Percentiles rank a stretch among this genome's conserved stretches.
Conservation (phyloP, 805 yeast genomes). For the Saccharomycopsis schoenii region DNA sequence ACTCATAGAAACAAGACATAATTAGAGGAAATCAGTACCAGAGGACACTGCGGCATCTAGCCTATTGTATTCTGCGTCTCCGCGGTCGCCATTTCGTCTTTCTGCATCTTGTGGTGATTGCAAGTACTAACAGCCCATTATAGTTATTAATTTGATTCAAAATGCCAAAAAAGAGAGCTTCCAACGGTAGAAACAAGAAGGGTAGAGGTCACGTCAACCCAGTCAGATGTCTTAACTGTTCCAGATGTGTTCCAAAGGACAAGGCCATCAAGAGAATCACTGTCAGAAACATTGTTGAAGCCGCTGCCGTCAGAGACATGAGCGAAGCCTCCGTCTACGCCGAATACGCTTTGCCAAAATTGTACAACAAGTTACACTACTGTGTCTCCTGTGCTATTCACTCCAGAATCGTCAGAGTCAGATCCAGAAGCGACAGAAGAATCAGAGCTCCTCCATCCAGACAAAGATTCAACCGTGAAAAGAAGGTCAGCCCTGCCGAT, state of each 20-base stretch:
- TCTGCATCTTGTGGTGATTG: no score
- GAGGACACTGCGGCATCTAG: no score
- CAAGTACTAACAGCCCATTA: not conserved
- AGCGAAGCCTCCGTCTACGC: slow-evolving; percentile 98
- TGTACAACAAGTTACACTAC: slow-evolving; percentile 99
- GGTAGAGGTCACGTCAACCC: slow-evolving; percentile 99
- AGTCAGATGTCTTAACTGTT: slow-evolving; percentile 99
- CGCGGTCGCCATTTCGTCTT: no score
- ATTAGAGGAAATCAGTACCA: no score
- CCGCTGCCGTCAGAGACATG: slow-evolving; percentile 99
- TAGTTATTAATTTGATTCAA: slow-evolving; percentile 1
- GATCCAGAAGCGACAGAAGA: slow-evolving; percentile 98
- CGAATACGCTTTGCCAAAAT: slow-evolving; percentile 99
- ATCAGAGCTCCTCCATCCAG: slow-evolving; percentile 98
- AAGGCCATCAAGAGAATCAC: slow-evolving; percentile 99
- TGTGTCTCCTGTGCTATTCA: slow-evolving; percentile 99
- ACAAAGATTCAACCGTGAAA: slow-evolving; percentile 95
- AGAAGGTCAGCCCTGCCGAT: slow-evolving; percentile 92
- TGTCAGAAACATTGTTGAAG: slow-evolving; percentile 99
- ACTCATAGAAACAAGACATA: no score
- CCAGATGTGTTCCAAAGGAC: slow-evolving; percentile 99
- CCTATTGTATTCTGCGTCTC: no score
- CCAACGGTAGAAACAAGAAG: slow-evolving; percentile 99
- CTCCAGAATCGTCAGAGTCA: slow-evolving; percentile 99
- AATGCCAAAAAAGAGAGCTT: slow-evolving; percentile 99